phyloP scores from a whole-genome alignment of 2,329 filamentous ascomycete genomes.

The Calonectria leucothoes region DNA sequence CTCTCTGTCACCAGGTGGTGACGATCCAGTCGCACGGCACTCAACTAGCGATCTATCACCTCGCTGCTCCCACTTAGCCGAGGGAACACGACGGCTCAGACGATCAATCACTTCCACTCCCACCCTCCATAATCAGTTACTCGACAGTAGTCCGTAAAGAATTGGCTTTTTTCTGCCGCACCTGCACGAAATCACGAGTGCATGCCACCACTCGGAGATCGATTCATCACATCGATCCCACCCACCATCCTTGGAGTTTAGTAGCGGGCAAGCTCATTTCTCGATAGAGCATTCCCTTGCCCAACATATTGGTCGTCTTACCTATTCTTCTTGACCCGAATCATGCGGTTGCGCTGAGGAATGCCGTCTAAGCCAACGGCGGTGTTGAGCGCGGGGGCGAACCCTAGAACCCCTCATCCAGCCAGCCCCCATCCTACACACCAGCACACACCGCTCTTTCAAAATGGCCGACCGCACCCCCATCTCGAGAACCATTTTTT shows the following conservation, averaged over 20 bases:
- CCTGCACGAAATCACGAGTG: slow-evolving; percentile 43
- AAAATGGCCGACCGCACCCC: slow-evolving; percentile 23
- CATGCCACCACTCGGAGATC: slow-evolving; percentile 39
- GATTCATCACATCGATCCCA: slow-evolving; percentile 27
- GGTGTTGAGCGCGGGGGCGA: slow-evolving; percentile 24
- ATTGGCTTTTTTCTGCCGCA: slow-evolving; percentile 14
- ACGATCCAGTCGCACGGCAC: slow-evolving; percentile 21
- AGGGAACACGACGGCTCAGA: slow-evolving; percentile 17
- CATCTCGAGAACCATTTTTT: slow-evolving; percentile 7
- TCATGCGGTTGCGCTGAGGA: slow-evolving; percentile 20
- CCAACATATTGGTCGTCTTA: neutral
- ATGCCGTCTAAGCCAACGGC: slow-evolving; percentile 5
- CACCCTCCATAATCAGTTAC: slow-evolving; percentile 19
- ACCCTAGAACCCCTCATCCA: slow-evolving; percentile 33
- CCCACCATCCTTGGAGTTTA: slow-evolving; percentile 14
- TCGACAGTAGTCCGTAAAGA: slow-evolving; percentile 12
- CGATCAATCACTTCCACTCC: slow-evolving; percentile 12
- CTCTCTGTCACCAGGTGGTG: slow-evolving; percentile 8
- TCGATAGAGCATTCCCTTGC: slow-evolving; percentile 4
- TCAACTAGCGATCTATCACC: slow-evolving; percentile 18
- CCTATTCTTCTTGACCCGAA: slow-evolving; percentile 15
- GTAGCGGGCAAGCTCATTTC: neutral
- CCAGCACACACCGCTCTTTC: slow-evolving; percentile 42
- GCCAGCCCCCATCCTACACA: slow-evolving; percentile 32
- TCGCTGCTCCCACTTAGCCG: slow-evolving; percentile 9